Conservation (phyloP, 495 filamentous ascomycete genomes). For the Xylaria flabelliformis region DNA sequence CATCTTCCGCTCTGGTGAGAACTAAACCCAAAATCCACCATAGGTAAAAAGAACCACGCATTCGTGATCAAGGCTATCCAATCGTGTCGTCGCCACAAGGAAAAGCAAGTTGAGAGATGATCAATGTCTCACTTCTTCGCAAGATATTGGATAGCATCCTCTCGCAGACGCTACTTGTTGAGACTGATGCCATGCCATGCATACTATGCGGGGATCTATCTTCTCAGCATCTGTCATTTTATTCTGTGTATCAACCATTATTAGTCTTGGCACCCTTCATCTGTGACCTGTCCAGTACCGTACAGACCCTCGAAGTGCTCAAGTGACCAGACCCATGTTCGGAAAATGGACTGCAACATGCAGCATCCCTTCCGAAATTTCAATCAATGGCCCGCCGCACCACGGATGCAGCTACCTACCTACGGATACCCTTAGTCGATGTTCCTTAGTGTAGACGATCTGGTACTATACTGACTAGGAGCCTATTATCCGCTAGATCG, state of each 20-base stretch:
- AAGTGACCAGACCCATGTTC: conserved; percentile 30
- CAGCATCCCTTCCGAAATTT: conserved; percentile 33
- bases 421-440: background rate
- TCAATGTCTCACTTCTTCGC: conserved; percentile 23
- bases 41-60: conserved; percentile 32
- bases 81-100: conserved; percentile 21
- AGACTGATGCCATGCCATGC: conserved; percentile 25
- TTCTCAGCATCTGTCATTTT: conserved; percentile 12
- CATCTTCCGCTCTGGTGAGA: conserved; percentile 19
- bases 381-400: conserved; percentile 21
- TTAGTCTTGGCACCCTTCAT: conserved; percentile 11
- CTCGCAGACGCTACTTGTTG: conserved; percentile 17
- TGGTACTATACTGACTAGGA: background rate
- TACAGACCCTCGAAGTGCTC: conserved; percentile 7
- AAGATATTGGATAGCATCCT: conserved; percentile 18
- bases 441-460: background rate
- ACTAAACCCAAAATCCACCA: background rate
- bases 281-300: conserved; percentile 13
- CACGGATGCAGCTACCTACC: conserved; percentile 7
- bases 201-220: conserved; percentile 24
- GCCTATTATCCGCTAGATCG: background rate
- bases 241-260: conserved; percentile 9
- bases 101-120: conserved; percentile 20
- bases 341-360: conserved; percentile 31
- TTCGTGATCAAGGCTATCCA: conserved; percentile 24